phyloP scores from a whole-genome alignment of 2,329 filamentous ascomycete genomes.

The Diaporthe batatas region DNA sequence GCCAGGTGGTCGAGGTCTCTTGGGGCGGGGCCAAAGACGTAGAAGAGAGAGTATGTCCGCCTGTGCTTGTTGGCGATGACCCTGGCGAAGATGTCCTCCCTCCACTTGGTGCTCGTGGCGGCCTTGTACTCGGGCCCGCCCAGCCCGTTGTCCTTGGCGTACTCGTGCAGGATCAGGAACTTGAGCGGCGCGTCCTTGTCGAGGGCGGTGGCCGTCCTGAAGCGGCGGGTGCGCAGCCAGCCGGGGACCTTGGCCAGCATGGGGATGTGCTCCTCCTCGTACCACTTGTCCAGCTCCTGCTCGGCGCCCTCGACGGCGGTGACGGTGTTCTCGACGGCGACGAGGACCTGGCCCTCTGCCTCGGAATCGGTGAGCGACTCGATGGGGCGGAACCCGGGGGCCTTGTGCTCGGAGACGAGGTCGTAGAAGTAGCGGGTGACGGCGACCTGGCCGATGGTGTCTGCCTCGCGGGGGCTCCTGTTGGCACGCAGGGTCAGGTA shows the following conservation, averaged over 20 bases:
- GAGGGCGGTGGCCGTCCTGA: constrained; percentile 72
- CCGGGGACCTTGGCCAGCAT: constrained; percentile 82
- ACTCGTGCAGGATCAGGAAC: constrained; percentile 80
- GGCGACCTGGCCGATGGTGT: constrained; percentile 68
- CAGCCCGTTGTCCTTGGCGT: constrained; percentile 74
- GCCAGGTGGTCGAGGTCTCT: constrained; percentile 74
- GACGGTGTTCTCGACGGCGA: constrained; percentile 72
- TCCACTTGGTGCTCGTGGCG: constrained; percentile 73
- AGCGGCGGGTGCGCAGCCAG: constrained; percentile 81
- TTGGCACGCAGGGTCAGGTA: constrained; percentile 76
- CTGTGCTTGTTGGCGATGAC: constrained; percentile 69
- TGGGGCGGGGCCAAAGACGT: constrained; percentile 82
- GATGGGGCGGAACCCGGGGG: constrained; percentile 68
- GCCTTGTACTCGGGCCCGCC: constrained; percentile 74
- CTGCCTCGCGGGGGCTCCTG: constrained; percentile 66
- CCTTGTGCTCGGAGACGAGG: constrained; percentile 68
- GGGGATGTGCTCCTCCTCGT: constrained; percentile 78
- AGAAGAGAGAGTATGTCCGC: constrained; percentile 79
- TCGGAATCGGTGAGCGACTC: constrained; percentile 72
- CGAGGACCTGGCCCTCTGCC: constrained; percentile 70
- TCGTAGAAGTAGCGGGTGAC: constrained; percentile 81
- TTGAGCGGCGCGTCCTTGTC: constrained; percentile 68
- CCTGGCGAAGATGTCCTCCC: constrained; percentile 68
- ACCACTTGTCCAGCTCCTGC: constrained; percentile 75
- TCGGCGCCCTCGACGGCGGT: constrained; percentile 63